Evolutionary conservation across 148 eudicot genomes (phyloP), one percentile per base, ranked within the genome.

Genomic region (Amaranthus hypochondriacus): DNA sequence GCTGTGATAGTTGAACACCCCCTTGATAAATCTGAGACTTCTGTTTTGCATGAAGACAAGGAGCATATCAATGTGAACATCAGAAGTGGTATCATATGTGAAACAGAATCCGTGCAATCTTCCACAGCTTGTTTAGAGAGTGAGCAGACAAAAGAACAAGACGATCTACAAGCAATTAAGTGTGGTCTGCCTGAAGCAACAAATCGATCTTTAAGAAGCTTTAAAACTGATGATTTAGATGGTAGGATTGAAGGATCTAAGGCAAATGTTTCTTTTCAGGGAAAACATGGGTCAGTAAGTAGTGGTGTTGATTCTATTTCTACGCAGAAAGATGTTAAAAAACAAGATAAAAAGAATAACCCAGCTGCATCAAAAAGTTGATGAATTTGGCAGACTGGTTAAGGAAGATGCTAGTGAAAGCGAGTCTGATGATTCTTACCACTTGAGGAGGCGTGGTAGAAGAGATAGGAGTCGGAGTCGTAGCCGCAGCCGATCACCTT

Each of bases 331-430:
- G 82, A 78, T 71, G 47, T 50, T 43, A 81, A 57, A 54, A 81
- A 76, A 77, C 81, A 77, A 78, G 82, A 84, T 56, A 61, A 55
- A 51, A 83, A 77, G 52, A 50, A 69, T 77, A 47, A 61, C 13
- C 15, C 86, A 28, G 18, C 82, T 75, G 77, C 66, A 48, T 75
- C 64, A 42, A 86, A 86, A 90, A 79, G 88, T 92, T 64, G 98
- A 95, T 55, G 90, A 95, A 80, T 95, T 95, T 86, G 98, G 98
- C 64, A 84, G 98, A 81, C 77, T 92, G 71, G 73, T 85, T n/a
- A 87, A 89, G 79, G 86, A 90, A 81, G 88, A 83, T 80, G 86
- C 69, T 61, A 87, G 88, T 82, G 97, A 85, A 70, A 92, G 93
- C 75, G 98, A 92, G 54, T 83, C 92, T 68, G 95, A 86, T 74